Evolutionary conservation across 2,329 filamentous ascomycete genomes (phyloP), one percentile per base, ranked within the genome.

Genomic region (Xylaria multiplex): DNA sequence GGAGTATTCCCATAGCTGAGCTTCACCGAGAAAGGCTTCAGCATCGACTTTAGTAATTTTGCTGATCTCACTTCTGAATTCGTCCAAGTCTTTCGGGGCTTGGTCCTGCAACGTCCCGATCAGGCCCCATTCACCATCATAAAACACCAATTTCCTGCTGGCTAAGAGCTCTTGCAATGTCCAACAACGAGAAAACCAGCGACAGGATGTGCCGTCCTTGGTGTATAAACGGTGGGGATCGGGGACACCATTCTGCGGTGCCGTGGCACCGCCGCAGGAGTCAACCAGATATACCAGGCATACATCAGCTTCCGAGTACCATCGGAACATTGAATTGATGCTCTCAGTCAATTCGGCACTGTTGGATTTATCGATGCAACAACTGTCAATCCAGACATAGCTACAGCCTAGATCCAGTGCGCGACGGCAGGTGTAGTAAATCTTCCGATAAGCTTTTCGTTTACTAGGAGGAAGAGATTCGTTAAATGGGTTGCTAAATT

Each of bases 201-300:
- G 22, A 8, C 62, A 60, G 2, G 13, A 22, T 32, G 5, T 30
- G 1, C 37, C 7, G 2, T 22, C 11, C 8, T 59, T 11, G 7
- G n/a, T 46, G 13, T 55, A 42, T 6, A 65, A 32, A 16, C 8
- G n/a, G n/a, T 19, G 30, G 4, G 40, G 40, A 45, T 37, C 16
- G 16, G 4, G 6, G 8, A 3, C 3, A 1, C 22, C 37, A 3
- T 27, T 42, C 14, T 8, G 3, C 27, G 2, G n/a, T 2, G 35
- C 2, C 8, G 35, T 2, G 1, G 40, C 24, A 6, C 14, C 2
- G 5, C 14, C 4, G 42, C n/a, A 11, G 13, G 30, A 24, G 48
- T 63, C 64, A 6, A 30, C 40, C 11, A 66, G 19, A 37, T 45
- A 56, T 5, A 53, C 59, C 2, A 55, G 46, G 19, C 55, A 66